Base-by-base conservation (phyloP, 768 basidiomycete genomes). In the Tulasnella sp. region DNA sequence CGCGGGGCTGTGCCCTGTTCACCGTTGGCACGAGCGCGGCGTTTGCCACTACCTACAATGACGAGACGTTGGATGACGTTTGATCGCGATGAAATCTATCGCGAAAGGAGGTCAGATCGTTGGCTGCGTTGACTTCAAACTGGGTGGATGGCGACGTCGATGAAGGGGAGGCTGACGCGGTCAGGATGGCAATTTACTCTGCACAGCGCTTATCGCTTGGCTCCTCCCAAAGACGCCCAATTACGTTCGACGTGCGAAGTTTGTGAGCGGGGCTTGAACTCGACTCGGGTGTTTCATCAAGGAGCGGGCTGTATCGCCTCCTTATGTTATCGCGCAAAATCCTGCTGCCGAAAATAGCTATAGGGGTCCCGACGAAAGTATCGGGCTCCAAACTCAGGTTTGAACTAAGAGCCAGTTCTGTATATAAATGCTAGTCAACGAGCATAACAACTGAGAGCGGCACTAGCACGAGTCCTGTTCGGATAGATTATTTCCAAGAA, bases 121-220 rank as follows among this genome's bases (percentile, higher is more conserved):
- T 69, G 31, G 31, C 31, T 11, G 64, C 64, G 64, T 69, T 20
- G 64, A 11, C 31, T 4, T 14, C 34, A 14, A 69, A 37, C 37
- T 1, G 58, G 24, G 58, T 60, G 9, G 58, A 28, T 11, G 64
- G 3, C 31, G 64, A 69, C 1, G 64, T 69, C 11, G 64, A 69
- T 37, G 31, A 54, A 24, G 64, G 31, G n/a, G 60, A 5, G 31
- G 64, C 16, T 46, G 46, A 34, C 34, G 34, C 31, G 34, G 64
- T 69, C 64, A 5, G 28, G 64, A 69, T 69, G 8, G 64, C 31
- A 28, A 31, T 69, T n/a, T 1, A 31, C 58, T 12, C 58, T 7
- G 54, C n/a, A 31, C 34, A 28, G 64, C 64, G 64, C 64, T 69
- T 69, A 69, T 69, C 64, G 64, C 64, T 54, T 54, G 54, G 54